Evolutionary conservation across 352 stramenopile genomes (phyloP), one percentile per base, ranked within the genome.

Genomic region (Aphanomyces cochlioides): DNA sequence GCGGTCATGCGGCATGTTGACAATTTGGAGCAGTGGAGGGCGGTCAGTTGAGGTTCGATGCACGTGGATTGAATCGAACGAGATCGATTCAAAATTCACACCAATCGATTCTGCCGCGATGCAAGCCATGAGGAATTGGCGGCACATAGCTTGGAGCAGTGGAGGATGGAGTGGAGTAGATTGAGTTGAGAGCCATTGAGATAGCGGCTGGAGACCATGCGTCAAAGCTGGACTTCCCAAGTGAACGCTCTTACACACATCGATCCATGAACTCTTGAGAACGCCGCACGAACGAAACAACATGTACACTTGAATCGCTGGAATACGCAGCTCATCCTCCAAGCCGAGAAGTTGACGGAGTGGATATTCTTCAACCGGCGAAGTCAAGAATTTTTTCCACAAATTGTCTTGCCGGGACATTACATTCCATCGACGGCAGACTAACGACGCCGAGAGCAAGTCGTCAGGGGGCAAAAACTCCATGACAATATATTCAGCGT

Each of bases 301-400:
- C 50, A 58, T 58, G 50, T 58, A 58, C 8, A 58, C 50, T 58
- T 58, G 50, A 19, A 19, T 58, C 8, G 50, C 50, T 21, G 50
- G 50, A 58, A 13, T 38, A 1, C 28, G 8, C 37, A 12, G 50
- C n/a, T 21, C 50, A 10, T 58, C 50, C 3, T 58, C 50, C n/a
- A 58, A 34, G 37, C 37, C 7, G 50, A 58, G 50, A 10, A 58
- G 50, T 10, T 19, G 50, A 8, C 50, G 50, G 0, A 58, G 3
- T n/a, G 50, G 50, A 19, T 58, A 58, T 34, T 3, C n/a, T 34
- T 58, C 50, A 34, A 3, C 50, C n/a, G 8, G 50, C 13, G 50
- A 21, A 34, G 28, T 38, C 50, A 58, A 53, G n/a, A 53, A 53
- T 19, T 53, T 53, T n/a, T n/a, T 58, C 50, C 50, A 58, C 8